A percentile compares a stretch with the other conserved stretches of the same genome.
These are phyloP conservation scores for Lachancea waltii DNA, from an alignment of 805 yeast species.

Conservation along the genomic window DNA sequence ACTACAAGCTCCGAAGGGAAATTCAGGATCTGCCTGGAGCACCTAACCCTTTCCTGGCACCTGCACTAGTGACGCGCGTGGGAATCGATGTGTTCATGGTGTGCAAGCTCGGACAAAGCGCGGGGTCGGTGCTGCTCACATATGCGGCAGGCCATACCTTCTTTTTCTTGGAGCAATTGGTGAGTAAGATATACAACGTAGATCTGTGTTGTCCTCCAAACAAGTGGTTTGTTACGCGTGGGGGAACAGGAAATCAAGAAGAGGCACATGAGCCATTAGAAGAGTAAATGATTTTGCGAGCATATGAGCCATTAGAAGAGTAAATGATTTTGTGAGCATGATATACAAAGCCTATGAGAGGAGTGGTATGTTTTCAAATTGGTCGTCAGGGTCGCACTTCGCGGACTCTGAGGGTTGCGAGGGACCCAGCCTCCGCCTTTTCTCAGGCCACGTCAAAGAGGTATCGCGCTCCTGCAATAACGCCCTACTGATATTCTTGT, in stretches of 20 bases:
- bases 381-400: slow-evolving; percentile 2
- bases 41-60: not conserved
- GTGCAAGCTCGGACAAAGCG: not conserved
- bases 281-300: slow-evolving; percentile 4
- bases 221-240: slow-evolving; percentile 4
- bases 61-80: slow-evolving; percentile 1
- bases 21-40: not conserved
- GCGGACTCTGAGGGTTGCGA: not conserved
- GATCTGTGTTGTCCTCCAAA: slow-evolving; percentile 17
- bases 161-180: slow-evolving; percentile 25
- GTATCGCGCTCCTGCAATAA: slow-evolving; percentile 18
- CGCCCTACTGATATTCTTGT: slow-evolving; percentile 20
- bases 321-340: no score
- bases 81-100: not conserved
- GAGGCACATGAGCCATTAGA: slow-evolving; percentile 1
- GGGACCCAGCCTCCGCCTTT: slow-evolving; percentile 1
- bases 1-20: slow-evolving; percentile 21
- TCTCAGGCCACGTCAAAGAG: slow-evolving; percentile 23
- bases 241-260: slow-evolving; percentile 1
- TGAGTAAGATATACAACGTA: slow-evolving; percentile 22
- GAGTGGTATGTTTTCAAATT: slow-evolving; percentile 17
- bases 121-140: slow-evolving; percentile 21
- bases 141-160: slow-evolving; percentile 28
- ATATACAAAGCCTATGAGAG: no score
- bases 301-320: slow-evolving; percentile 2